Base-by-base conservation (phyloP, 805 yeast species). In the Candida broadrunensis region DNA sequence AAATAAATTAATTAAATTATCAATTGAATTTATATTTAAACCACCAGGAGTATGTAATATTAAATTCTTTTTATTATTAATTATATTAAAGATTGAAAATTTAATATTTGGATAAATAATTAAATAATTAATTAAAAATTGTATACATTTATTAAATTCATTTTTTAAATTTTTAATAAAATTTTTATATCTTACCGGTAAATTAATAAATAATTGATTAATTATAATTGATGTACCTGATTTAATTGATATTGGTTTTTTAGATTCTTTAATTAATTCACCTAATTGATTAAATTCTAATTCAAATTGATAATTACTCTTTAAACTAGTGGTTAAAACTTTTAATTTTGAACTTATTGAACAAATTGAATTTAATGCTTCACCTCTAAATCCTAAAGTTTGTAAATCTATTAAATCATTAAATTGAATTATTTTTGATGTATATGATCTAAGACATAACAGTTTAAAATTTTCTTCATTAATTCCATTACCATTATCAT, bases 151-250 rank as follows among this genome's bases (percentile, higher is more conserved):
- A 35, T 79, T 71, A 61, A 83, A 88, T 55, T 89, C 96, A 42
- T 81, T 72, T 54, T 80, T 86, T 29, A 66, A 54, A 49, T 85
- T 83, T 53, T 81, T 86, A 15, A 68, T 72, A 37, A 90, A 75
- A 48, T 86, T 89, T 52, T 81, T 83, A 36, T 80, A 70, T 44
- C 99, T 70, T 6, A 95, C 99, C 0, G 98, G 98, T 39, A 90
- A 61, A 37, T 66, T 73, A 8, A 72, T 59, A 54, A 93, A 93
- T 9, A 93, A 50, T 31, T 80, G 71, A 1, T 75, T 51, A 4
- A 93, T 67, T 0, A 51, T 52, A 0, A 88, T 75, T 0, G 78
- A 63, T 0, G 97, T 90, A 1, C 99, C 99, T 9, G 44, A 27
- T 24, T 43, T 44, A 21, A 38, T 37, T 26, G 43, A 34, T 18